Conservation (phyloP, 345 rosid genomes). For the Linum tenue region DNA sequence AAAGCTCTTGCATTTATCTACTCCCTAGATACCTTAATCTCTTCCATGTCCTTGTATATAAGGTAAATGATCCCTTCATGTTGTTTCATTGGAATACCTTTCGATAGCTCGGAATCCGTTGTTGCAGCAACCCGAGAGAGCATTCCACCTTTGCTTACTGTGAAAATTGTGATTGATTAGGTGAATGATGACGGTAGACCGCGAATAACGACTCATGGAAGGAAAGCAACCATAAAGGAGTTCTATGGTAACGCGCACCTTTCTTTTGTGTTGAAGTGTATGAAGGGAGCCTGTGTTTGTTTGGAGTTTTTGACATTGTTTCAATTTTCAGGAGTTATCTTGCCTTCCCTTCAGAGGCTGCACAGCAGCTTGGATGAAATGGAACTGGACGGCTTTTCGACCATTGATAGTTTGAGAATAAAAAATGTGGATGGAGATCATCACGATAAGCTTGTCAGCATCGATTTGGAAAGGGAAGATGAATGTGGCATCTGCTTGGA, state of each 20-base stretch:
- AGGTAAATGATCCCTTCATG: constrained; percentile 31
- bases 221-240: constrained; percentile 82
- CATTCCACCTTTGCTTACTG: neutral
- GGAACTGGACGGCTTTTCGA: constrained; percentile 20
- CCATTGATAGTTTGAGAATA: constrained; percentile 27
- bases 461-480: constrained; percentile 75
- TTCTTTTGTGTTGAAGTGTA: no score
- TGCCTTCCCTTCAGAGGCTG: constrained; percentile 80
- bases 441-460: constrained; percentile 23
- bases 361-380: constrained; percentile 44
- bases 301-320: neutral
- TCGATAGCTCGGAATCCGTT: no score
- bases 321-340: constrained; percentile 54
- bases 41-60: constrained; percentile 74
- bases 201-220: constrained; percentile 45
- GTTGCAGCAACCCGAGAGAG: neutral
- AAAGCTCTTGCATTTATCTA: constrained; percentile 29
- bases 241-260: constrained; percentile 51
- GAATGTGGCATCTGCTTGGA: constrained; percentile 98
- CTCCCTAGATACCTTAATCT: constrained; percentile 78
- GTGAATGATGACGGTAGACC: constrained; percentile 54
- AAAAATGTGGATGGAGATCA: constrained; percentile 38
- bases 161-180: constrained; percentile 24
- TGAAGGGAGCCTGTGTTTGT: neutral
- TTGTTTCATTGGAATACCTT: no score